These are phyloP conservation scores for Alternaria infectoria DNA, from an alignment of 2,329 filamentous ascomycete species.

Conservation along the genomic window DNA sequence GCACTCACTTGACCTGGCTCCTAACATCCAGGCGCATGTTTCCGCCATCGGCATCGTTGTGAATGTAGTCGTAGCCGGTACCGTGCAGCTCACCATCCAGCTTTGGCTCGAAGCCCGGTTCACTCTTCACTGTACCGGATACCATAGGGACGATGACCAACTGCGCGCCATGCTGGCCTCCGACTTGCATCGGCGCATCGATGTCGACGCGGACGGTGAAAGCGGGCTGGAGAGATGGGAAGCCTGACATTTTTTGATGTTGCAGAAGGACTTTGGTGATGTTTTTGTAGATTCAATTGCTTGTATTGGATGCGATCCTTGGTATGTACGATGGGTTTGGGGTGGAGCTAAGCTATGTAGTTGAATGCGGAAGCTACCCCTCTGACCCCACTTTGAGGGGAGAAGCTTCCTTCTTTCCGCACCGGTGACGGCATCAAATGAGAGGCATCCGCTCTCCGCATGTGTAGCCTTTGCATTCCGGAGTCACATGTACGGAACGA, in stretches of 20 bases:
- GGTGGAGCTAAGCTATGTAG: background rate
- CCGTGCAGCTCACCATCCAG: constrained; percentile 40
- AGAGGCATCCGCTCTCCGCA: background rate
- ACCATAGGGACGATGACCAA: constrained; percentile 41
- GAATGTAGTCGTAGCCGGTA: constrained; percentile 42
- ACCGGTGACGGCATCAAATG: constrained; percentile 6
- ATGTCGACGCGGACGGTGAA: constrained; percentile 40
- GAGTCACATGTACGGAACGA: background rate
- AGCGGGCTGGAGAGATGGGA: constrained; percentile 37
- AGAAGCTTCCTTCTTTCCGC: constrained; percentile 10
- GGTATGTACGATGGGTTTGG: background rate
- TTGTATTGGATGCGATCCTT: background rate
- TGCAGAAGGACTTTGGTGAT: background rate
- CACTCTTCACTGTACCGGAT: constrained; percentile 39
- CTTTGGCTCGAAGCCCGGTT: constrained; percentile 35
- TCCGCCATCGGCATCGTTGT: constrained; percentile 31
- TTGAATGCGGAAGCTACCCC: constrained; percentile 21
- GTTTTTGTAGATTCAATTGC: background rate
- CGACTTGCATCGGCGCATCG: constrained; percentile 35
- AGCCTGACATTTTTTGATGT: constrained; percentile 28
- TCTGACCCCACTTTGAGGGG: constrained; percentile 18
- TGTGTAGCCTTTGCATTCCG: background rate
- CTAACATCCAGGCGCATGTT: constrained; percentile 41
- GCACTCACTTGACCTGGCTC: constrained; percentile 32
- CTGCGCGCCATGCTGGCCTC: constrained; percentile 28